Evolutionary conservation across 768 basidiomycete genomes (phyloP).

Genomic region (Nidularia pulvinata): DNA sequence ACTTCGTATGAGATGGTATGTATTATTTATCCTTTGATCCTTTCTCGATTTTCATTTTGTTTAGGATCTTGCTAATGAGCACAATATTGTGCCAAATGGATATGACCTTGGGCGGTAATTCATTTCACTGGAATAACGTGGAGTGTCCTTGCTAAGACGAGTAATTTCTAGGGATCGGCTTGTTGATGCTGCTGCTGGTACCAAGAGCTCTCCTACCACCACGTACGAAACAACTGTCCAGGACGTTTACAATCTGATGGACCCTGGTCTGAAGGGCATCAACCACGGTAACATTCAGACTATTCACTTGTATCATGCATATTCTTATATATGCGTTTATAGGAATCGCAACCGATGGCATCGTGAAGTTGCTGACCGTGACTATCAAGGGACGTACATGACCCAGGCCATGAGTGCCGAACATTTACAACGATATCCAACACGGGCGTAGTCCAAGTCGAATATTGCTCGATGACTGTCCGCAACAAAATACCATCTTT

Average conservation of each 20-base stretch:
- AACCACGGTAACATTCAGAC: constrained; percentile 42
- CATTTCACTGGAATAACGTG: neutral
- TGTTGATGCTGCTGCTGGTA: constrained; percentile 32
- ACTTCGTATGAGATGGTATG: constrained; percentile 25
- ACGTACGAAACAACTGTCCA: constrained; percentile 33
- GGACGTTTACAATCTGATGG: constrained; percentile 39
- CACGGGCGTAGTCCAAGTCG: too few relatives aligned
- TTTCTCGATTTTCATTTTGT: neutral
- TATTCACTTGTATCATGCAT: too few relatives aligned
- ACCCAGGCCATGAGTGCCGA: too few relatives aligned
- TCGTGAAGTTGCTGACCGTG: constrained; percentile 48
- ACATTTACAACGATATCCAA: too few relatives aligned
- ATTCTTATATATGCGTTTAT: too few relatives aligned
- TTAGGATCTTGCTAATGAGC: constrained; percentile 29
- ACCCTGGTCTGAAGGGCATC: constrained; percentile 37
- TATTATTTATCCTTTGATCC: neutral
- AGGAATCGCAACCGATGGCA: constrained; percentile 51
- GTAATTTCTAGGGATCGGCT: constrained; percentile 21
- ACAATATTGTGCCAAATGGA: constrained; percentile 43
- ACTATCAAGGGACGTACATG: constrained; percentile 19
- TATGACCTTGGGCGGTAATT: constrained; percentile 43
- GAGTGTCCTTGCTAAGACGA: neutral
- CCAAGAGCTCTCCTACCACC: constrained; percentile 25
- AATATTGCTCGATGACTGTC: too few relatives aligned
- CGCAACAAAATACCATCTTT: too few relatives aligned